phyloP scores from a whole-genome alignment of 108 stramenopile species.

The Nannochloropsis salina region DNA sequence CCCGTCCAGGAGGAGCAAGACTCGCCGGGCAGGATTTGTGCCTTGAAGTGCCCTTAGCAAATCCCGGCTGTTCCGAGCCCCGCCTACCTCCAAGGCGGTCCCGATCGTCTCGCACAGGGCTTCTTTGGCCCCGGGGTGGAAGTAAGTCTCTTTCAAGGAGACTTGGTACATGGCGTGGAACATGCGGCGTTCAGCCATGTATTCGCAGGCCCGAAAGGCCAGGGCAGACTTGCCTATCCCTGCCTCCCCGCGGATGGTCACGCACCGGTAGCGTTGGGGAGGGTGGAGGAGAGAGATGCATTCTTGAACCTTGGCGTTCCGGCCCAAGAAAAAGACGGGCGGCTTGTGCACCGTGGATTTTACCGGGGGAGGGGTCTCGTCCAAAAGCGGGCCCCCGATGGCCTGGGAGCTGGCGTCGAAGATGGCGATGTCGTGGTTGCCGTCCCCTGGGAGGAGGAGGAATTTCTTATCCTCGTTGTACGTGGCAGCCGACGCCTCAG shows the following conservation, averaged over 20 bases:
- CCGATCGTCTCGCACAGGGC: not conserved
- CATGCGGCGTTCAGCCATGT: conserved; percentile 26
- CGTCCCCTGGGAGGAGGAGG: conserved; percentile 37
- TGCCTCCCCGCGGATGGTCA: conserved; percentile 19
- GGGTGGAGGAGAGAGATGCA: not conserved
- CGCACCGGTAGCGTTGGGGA: not conserved
- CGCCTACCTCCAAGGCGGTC: not conserved
- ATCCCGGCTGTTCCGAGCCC: not conserved
- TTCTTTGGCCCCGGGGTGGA: not conserved
- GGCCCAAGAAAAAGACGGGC: not conserved
- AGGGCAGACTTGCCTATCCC: conserved; percentile 37
- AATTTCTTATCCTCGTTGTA: not conserved
- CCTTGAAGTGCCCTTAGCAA: not conserved
- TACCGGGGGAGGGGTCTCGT: not conserved
- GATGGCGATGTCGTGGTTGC: conserved; percentile 70
- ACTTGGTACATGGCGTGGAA: conserved; percentile 31
- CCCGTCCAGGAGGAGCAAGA: not conserved
- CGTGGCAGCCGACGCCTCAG: not conserved
- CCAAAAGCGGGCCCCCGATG: not conserved
- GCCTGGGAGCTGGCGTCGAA: conserved; percentile 52
- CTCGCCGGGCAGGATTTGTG: not conserved
- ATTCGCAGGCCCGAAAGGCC: conserved; percentile 38
- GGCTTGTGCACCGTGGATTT: not conserved
- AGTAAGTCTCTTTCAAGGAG: not conserved
- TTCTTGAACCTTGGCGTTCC: not conserved